These are phyloP conservation scores for Blastobotrys niveus DNA, from an alignment of 1,139 yeast genomes.

Conservation along the genomic window DNA sequence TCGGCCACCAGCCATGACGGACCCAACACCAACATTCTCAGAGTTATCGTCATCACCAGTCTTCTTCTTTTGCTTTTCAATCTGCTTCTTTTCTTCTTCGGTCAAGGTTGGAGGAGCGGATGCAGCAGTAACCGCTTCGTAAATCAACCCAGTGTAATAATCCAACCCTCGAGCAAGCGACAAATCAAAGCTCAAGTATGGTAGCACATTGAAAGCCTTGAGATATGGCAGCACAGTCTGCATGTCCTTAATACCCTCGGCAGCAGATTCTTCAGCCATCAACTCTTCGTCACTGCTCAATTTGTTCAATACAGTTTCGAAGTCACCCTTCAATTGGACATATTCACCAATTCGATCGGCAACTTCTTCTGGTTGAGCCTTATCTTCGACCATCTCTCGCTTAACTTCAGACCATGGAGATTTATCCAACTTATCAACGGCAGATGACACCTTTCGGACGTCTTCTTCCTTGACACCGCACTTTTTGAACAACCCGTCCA, in stretches of 20 bases:
- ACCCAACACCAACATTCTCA: constrained; percentile 95
- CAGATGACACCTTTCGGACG: constrained; percentile 86
- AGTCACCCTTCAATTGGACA: constrained; percentile 75
- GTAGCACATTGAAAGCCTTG: constrained; percentile 62
- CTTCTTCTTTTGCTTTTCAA: constrained; percentile 31
- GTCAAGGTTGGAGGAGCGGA: constrained; percentile 85
- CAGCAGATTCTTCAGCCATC: constrained; percentile 61
- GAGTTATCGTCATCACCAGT: constrained; percentile 78
- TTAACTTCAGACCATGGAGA: constrained; percentile 91
- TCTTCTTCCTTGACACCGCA: constrained; percentile 95
- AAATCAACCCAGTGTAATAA: constrained; percentile 93
- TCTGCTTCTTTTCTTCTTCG: constrained; percentile 36
- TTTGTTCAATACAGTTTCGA: constrained; percentile 57
- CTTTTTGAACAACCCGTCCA: constrained; percentile 91
- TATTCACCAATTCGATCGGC: constrained; percentile 91
- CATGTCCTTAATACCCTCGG: constrained; percentile 79
- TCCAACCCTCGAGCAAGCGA: constrained; percentile 96
- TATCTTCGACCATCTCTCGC: constrained; percentile 86
- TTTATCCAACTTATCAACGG: constrained; percentile 94
- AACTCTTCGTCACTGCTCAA: constrained; percentile 56
- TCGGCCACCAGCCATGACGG: constrained; percentile 98
- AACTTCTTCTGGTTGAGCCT: constrained; percentile 81
- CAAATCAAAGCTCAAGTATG: constrained; percentile 73
- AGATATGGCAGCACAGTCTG: constrained; percentile 64
- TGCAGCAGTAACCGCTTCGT: constrained; percentile 90